These are phyloP conservation scores for Stephania yunnanensis DNA, from an alignment of 164 flowering plant genomes.

Conservation along the genomic window DNA sequence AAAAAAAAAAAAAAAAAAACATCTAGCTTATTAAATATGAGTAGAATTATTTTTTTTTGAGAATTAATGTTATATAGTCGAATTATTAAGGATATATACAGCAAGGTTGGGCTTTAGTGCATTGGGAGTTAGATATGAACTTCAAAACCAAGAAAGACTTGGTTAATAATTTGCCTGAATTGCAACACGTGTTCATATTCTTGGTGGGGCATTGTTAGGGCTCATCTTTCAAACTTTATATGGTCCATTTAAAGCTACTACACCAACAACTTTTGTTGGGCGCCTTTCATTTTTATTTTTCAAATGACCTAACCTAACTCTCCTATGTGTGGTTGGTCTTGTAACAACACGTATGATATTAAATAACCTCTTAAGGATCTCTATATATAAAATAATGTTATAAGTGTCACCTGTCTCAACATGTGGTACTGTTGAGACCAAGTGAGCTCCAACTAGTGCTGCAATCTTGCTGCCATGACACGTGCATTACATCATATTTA, in stretches of 20 bases:
- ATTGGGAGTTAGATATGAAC: background rate
- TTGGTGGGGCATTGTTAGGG: background rate
- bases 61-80: too few relatives aligned
- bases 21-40: too few relatives aligned
- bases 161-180: background rate
- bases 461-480: background rate
- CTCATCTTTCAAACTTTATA: background rate
- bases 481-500: background rate
- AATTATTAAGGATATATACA: too few relatives aligned
- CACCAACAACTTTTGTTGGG: conserved; percentile 1
- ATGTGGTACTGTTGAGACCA: conserved; percentile 2
- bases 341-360: background rate
- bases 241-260: background rate
- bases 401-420: background rate
- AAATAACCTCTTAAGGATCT: too few relatives aligned
- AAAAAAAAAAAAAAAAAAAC: too few relatives aligned
- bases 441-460: background rate
- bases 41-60: too few relatives aligned
- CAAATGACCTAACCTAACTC: background rate
- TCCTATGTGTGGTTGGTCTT: background rate
- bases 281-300: conserved; percentile 1
- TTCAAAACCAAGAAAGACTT: background rate
- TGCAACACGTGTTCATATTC: background rate
- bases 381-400: too few relatives aligned
- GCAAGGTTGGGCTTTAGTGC: background rate